Conservation (phyloP, 345 rosid genomes). For the Salix udensis region DNA sequence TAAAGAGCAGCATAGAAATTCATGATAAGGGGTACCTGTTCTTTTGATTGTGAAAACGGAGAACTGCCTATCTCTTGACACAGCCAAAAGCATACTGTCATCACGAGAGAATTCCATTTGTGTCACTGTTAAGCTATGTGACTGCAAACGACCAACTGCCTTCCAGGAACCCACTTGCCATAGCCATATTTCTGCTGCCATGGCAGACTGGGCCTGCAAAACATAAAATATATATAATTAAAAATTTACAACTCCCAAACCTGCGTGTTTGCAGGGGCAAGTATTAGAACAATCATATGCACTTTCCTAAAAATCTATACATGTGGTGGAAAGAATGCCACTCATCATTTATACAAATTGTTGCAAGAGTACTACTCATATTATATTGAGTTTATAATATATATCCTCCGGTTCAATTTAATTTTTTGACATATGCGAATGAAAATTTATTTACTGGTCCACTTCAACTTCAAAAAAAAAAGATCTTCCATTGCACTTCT, state of each 20-base stretch:
- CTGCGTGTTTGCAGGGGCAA: not conserved
- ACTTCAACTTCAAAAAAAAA: not conserved
- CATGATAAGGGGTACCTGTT: constrained; percentile 41
- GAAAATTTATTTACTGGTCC: not conserved
- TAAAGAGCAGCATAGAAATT: not conserved
- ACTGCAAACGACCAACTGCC: constrained; percentile 72
- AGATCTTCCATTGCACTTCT: not conserved
- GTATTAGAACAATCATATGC: not conserved
- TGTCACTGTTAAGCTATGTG: constrained; percentile 93
- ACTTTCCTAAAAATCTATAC: not conserved
- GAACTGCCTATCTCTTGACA: constrained; percentile 94
- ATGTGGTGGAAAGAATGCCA: not conserved
- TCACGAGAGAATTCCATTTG: constrained; percentile 82
- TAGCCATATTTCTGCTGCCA: constrained; percentile 87
- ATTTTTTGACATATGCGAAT: not conserved
- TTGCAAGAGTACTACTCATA: not conserved
- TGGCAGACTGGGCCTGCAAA: constrained; percentile 72
- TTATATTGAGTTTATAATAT: not conserved
- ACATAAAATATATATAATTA: constrained; percentile 4
- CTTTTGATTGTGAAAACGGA: constrained; percentile 65
- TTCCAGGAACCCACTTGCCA: constrained; percentile 99
- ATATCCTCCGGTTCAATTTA: not conserved
- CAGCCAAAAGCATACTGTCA: constrained; percentile 69
- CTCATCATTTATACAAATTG: not conserved
- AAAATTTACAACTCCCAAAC: not conserved